These are phyloP conservation scores for Candida morakotiae DNA, from an alignment of 805 yeast species.

Conservation along the genomic window DNA sequence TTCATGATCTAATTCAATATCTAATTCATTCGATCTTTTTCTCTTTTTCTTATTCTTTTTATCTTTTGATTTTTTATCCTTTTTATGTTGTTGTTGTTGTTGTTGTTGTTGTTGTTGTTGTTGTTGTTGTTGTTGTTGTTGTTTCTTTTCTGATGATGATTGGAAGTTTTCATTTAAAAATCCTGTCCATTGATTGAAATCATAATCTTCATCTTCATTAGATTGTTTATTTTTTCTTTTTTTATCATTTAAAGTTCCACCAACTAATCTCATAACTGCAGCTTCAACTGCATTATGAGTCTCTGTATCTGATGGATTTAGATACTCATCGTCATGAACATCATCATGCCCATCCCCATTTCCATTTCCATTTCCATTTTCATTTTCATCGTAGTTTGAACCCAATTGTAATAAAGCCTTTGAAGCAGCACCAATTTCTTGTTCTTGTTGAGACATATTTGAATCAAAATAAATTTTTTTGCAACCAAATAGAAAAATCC, in stretches of 20 bases:
- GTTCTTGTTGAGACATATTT: conserved; percentile 20
- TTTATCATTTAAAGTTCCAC: conserved; percentile 43
- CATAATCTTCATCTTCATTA: conserved; percentile 39
- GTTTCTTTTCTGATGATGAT: conserved; percentile 9
- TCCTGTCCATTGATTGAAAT: conserved; percentile 54
- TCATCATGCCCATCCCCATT: background rate
- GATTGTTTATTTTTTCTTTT: conserved; percentile 17
- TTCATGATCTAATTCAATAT: conserved; percentile 43
- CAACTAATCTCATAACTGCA: conserved; percentile 71
- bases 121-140: conserved; percentile 2
- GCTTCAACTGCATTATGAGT: conserved; percentile 58
- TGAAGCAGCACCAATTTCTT: conserved; percentile 45
- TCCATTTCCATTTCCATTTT: conserved; percentile 7
- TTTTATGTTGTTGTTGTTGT: conserved; percentile 1
- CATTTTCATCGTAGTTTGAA: conserved; percentile 16
- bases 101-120: conserved; percentile 9
- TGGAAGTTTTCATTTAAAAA: conserved; percentile 39
- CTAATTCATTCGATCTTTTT: conserved; percentile 29
- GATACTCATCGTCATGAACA: background rate
- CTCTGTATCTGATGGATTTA: conserved; percentile 12
- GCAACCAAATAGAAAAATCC: conserved; percentile 1
- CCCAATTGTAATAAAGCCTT: conserved; percentile 42
- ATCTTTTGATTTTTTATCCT: conserved; percentile 6
- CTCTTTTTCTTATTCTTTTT: background rate
- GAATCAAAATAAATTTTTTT: background rate